These are phyloP conservation scores for Tillandsia leiboldiana DNA, from an alignment of 176 grass and related monocot species.

Conservation along the genomic window DNA sequence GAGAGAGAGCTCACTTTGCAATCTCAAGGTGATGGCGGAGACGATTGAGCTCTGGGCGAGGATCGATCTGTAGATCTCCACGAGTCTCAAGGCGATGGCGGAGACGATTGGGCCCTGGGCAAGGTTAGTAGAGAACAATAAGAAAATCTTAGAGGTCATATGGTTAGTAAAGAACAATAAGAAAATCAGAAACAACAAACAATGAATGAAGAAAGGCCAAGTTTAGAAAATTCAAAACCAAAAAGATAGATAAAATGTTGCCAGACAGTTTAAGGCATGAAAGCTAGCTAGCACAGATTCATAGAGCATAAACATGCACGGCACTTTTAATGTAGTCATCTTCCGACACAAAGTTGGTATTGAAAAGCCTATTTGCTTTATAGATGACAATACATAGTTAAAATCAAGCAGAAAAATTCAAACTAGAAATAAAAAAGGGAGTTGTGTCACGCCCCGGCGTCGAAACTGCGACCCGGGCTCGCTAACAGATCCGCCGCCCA, in stretches of 20 bases:
- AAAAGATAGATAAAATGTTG: background rate
- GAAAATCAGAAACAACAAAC: background rate
- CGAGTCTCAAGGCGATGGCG: too few relatives aligned
- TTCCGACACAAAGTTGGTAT: constrained; percentile 93
- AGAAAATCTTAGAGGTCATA: background rate
- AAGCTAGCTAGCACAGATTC: constrained; percentile 21
- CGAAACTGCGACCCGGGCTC: too few relatives aligned
- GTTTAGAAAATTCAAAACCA: background rate
- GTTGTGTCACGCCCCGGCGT: too few relatives aligned
- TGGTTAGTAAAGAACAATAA: background rate
- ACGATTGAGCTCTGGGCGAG: too few relatives aligned
- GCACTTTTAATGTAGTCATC: constrained; percentile 52
- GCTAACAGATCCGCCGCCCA: too few relatives aligned
- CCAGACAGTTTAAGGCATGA: constrained; percentile 17
- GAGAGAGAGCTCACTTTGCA: too few relatives aligned
- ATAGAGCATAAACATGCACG: constrained; percentile 8
- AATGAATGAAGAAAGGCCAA: background rate
- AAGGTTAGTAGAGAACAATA: too few relatives aligned
- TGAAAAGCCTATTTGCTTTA: constrained; percentile 84
- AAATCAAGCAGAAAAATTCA: background rate
- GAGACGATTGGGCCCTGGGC: too few relatives aligned
- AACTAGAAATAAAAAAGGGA: background rate
- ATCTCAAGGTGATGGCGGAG: too few relatives aligned
- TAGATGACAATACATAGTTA: constrained; percentile 38
- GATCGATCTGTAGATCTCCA: too few relatives aligned